phyloP scores from a whole-genome alignment of 805 yeast species.

The Teunomyces kruisii region DNA sequence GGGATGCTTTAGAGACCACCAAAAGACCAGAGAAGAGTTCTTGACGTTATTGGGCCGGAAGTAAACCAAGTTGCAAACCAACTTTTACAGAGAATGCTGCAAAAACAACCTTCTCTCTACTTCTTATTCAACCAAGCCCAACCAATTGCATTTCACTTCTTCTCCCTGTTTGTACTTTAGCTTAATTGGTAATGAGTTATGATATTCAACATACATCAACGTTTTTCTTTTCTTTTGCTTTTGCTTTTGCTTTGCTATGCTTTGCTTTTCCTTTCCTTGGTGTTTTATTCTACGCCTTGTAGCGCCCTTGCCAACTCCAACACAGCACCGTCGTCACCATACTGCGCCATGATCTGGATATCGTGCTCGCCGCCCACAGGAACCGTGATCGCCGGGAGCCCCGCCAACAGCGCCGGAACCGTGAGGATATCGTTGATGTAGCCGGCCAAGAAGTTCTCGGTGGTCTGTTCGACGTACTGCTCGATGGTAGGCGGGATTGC shows the following conservation, averaged over 20 bases:
- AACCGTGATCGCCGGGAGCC: conserved; percentile 79
- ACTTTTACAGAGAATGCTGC: too few species aligned
- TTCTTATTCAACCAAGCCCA: not conserved
- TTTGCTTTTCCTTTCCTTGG: too few species aligned
- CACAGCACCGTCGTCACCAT: conserved; percentile 72
- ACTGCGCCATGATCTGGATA: conserved; percentile 82
- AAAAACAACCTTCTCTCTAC: too few species aligned
- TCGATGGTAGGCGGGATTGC: conserved; percentile 53
- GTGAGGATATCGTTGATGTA: conserved; percentile 84
- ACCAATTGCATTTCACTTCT: conserved; percentile 9
- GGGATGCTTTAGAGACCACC: conserved; percentile 91
- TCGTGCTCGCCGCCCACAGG: conserved; percentile 59
- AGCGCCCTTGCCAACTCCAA: conserved; percentile 35
- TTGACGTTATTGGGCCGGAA: conserved; percentile 73
- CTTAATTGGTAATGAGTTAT: conserved; percentile 15
- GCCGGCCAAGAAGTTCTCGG: conserved; percentile 52
- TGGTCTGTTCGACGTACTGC: conserved; percentile 36
- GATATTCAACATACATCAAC: conserved; percentile 32
- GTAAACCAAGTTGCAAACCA: too few species aligned
- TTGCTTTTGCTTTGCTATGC: too few species aligned
- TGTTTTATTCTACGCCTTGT: not conserved
- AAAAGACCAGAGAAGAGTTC: conserved; percentile 95
- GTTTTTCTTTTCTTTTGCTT: too few species aligned
- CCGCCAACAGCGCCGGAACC: conserved; percentile 89
- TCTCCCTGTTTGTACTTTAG: conserved; percentile 7